phyloP scores from a whole-genome alignment of 306 rosid species.

The Malus sylvestris region DNA sequence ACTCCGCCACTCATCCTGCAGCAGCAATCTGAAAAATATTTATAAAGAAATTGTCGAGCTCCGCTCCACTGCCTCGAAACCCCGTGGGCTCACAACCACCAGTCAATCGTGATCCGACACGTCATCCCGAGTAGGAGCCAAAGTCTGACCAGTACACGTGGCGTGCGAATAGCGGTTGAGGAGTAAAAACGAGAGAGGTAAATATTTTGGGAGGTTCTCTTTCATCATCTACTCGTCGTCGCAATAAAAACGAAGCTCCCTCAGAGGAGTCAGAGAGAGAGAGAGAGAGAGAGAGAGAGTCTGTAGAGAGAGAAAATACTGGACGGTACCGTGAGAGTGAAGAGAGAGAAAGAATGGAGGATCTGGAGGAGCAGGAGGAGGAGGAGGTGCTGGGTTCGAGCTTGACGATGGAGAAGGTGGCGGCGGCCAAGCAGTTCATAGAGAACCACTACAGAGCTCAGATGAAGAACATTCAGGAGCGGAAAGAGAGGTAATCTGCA shows the following conservation, averaged over 20 bases:
- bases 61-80: background rate
- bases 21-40: slow-evolving; percentile 15
- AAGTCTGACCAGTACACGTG: slow-evolving; percentile 10
- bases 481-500: slow-evolving; percentile 71
- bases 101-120: slow-evolving; percentile 9
- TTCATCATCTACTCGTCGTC: slow-evolving; percentile 32
- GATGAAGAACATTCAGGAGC: slow-evolving; percentile 92
- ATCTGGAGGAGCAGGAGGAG: slow-evolving; percentile 59
- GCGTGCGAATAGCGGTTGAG: background rate
- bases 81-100: too few relatives aligned
- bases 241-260: slow-evolving; percentile 43
- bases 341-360: slow-evolving; percentile 73
- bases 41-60: background rate
- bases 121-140: background rate
- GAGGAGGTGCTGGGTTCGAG: slow-evolving; percentile 84
- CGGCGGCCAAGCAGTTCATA: slow-evolving; percentile 93
- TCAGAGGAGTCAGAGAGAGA: background rate
- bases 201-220: slow-evolving; percentile 6
- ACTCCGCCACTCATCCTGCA: background rate
- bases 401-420: slow-evolving; percentile 98
- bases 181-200: background rate
- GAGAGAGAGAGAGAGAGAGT: slow-evolving; percentile 9
- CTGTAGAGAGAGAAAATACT: slow-evolving; percentile 39
- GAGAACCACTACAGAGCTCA: slow-evolving; percentile 96
- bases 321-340: background rate